Base-by-base conservation (phyloP, 2,329 filamentous ascomycete genomes). In the Calonectria multiphialidica region DNA sequence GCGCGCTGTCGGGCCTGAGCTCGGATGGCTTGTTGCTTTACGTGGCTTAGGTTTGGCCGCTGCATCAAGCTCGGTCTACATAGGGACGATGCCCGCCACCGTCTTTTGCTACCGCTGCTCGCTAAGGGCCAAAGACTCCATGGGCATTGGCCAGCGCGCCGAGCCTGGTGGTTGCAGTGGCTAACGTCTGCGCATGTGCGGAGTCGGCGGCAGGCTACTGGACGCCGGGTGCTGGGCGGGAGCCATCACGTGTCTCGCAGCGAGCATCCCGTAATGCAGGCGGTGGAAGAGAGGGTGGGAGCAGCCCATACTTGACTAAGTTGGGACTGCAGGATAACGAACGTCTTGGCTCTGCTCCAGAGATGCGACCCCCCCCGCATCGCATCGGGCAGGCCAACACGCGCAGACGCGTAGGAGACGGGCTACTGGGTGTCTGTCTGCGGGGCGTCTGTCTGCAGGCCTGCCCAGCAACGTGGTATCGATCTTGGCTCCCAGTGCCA, bases 31-130 rank as follows among this genome's bases (percentile, higher is more conserved):
- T 61, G 65, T 49, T 49, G 40, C 65, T 68, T 61, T 68, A 68
- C 65, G 65, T 68, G 65, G 65, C 53, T 40, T 40, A 59, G 42
- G 40, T 25, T 45, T 25, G 65, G 65, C 49, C 65, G 42, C 30
- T 37, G 50, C 65, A 61, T 47, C 28, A 23, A 59, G 65, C 50
- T 66, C 42, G 53, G 65, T 68, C 65, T 68, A 68, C 65, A 61
- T 47, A 68, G 65, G 33, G 50, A 59, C 28, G 50, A 59, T 47
- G 40, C 37, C 65, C 65, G 49, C 45, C 62, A 65, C 65, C 50
- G 13, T 40, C 25, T 59, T 68, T 59, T 61, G 44, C 59, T 62
- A 33, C 63, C 8, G 21, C 64, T 45, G 30, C 49, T 45, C 18
- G 64, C 64, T 66, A 57, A 57, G 23, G 23, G 49, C 45, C 21